Percentiles rank a stretch among this genome's conserved stretches.
Conservation (phyloP, 225 moss, liverwort and hornwort genomes). For the Physcomitrium patens region DNA sequence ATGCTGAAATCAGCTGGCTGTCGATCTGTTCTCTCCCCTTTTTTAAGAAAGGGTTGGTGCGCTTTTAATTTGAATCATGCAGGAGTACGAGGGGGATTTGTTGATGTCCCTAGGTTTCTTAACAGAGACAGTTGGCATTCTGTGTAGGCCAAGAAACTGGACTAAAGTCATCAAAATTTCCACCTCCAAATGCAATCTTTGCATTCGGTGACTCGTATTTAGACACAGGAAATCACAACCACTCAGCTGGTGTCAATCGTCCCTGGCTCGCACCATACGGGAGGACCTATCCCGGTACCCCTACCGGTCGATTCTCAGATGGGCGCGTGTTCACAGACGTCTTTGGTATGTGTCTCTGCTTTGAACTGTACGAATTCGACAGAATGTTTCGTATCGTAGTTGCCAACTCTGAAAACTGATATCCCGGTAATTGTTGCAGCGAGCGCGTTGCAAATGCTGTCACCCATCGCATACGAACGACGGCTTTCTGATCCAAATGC, state of each 20-base stretch:
- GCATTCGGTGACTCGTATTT: constrained; percentile 62
- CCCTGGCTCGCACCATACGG: constrained; percentile 59
- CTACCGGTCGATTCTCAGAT: constrained; percentile 57
- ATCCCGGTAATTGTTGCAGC: constrained; percentile 32
- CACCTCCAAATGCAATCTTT: constrained; percentile 55
- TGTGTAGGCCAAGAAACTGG: constrained; percentile 35
- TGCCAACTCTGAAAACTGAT: constrained; percentile 19
- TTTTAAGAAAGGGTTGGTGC: constrained; percentile 1
- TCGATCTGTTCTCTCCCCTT: neutral
- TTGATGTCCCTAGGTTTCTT: constrained; percentile 24
- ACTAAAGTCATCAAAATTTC: neutral
- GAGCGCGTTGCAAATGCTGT: constrained; percentile 34
- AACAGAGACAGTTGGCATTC: constrained; percentile 3
- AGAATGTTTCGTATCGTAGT: neutral
- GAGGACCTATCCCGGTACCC: constrained; percentile 43
- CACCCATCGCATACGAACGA: constrained; percentile 51
- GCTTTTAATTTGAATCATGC: neutral
- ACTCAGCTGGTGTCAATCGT: constrained; percentile 42
- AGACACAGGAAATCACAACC: constrained; percentile 66
- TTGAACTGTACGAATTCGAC: neutral
- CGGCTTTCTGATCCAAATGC: constrained; percentile 48
- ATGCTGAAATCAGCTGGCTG: neutral
- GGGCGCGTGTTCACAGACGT: constrained; percentile 54
- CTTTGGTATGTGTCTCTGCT: constrained; percentile 47
- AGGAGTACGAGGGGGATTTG: neutral